Evolutionary conservation across 192 early-diverging fungal genomes (phyloP), one percentile per base, ranked within the genome.

Genomic region (Bifiguratus adelaidae): DNA sequence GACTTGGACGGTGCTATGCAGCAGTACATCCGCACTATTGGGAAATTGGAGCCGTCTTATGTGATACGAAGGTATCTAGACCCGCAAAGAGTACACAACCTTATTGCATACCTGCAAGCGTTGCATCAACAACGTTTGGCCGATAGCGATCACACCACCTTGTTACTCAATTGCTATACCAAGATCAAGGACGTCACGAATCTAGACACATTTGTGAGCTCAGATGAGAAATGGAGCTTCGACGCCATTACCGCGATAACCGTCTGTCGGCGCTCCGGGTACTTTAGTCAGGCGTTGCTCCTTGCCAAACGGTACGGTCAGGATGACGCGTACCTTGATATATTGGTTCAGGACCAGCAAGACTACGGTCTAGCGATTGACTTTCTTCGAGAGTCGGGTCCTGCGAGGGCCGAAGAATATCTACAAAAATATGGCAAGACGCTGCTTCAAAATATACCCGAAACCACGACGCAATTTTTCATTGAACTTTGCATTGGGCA

Each of bases 91-190:
- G 84, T 95, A 22, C 79, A 84, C 52, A 92, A 92, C 41, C 60
- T 99, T 46, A 87, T 89, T 0, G 75, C 75, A 21, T 96, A 93
- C 50, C 68, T 98, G 33, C 87, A 96, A 67, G 82, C 82, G 32
- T 67, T 98, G 2, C 95, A 98, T 53, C 78, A 86, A 2, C 72
- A 78, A 4, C 76, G 80, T 6, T 70, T 95, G 22, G 95, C 92
- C 15, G 92, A 89, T 37, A 71, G 82, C 1, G 92, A 98, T 55
- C 95, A 98, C 60, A 98, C 95, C 0, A 98, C 95, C 1, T 64
- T 96, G 49, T 65, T 99, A 36, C 71, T 99, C 12, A 96, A 95
- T 61, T 99, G 95, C 71, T 99, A 99, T 60, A 92, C 93, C 6
- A 96, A 96, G 61, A 68, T 94, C 22, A 85, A 87, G 48, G 91